Conservation (phyloP, 176 grass and related monocot genomes). For the Chloris gayana region DNA sequence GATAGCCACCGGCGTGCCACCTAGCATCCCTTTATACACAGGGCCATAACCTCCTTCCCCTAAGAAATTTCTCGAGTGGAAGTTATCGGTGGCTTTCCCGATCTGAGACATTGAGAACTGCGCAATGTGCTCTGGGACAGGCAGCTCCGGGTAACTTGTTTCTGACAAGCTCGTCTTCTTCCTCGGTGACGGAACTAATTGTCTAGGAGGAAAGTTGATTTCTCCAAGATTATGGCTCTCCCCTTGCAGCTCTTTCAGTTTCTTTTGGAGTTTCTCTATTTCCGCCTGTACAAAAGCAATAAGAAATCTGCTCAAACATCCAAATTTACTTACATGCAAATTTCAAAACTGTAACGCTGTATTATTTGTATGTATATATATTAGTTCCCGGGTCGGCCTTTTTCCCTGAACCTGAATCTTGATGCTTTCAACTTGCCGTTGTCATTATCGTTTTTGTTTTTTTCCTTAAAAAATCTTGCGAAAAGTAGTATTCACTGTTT, state of each 20-base stretch:
- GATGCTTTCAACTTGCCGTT: constrained; percentile 9
- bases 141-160: constrained; percentile 34
- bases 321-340: background rate
- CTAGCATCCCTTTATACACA: constrained; percentile 55
- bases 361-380: too few species aligned
- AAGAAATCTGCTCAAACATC: background rate
- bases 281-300: constrained; percentile 35
- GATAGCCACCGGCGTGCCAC: constrained; percentile 45
- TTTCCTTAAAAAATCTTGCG: background rate
- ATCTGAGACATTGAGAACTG: constrained; percentile 30
- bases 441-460: constrained; percentile 2
- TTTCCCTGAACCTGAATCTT: background rate
- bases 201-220: constrained; percentile 33
- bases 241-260: constrained; percentile 44
- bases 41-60: constrained; percentile 60
- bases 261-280: constrained; percentile 42
- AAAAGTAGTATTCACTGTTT: too few species aligned
- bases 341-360: background rate
- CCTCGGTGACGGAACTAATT: constrained; percentile 23
- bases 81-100: constrained; percentile 40
- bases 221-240: constrained; percentile 20
- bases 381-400: background rate
- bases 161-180: constrained; percentile 7
- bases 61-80: constrained; percentile 45
- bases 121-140: constrained; percentile 31